Conservation (phyloP, 352 stramenopile genomes). For the Globisporangium spinosum region DNA sequence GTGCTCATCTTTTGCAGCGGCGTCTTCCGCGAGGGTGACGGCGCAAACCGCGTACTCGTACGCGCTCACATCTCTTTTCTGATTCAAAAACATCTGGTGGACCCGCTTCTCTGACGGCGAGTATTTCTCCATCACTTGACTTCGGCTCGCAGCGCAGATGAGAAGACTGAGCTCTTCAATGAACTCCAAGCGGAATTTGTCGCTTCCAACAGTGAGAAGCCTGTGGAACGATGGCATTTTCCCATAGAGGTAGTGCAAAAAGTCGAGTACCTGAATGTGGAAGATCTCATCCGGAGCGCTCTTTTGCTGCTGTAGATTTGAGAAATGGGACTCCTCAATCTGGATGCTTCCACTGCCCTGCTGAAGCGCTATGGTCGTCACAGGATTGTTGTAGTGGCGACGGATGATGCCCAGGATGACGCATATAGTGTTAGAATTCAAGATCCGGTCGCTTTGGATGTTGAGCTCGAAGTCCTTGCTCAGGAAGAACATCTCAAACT, state of each 20-base stretch:
- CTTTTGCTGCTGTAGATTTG: not conserved
- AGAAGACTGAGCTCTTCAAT: constrained; percentile 53
- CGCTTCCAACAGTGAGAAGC: constrained; percentile 27
- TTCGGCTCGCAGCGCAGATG: constrained; percentile 42
- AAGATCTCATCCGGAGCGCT: constrained; percentile 16
- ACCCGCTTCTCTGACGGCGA: constrained; percentile 31
- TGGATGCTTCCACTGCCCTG: not conserved
- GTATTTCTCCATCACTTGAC: constrained; percentile 39
- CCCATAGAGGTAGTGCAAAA: constrained; percentile 46
- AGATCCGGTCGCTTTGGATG: constrained; percentile 45
- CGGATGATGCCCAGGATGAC: constrained; percentile 56
- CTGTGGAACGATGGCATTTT: constrained; percentile 42
- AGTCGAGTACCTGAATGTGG: constrained; percentile 54
- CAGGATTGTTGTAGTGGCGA: constrained; percentile 50
- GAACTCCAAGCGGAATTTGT: constrained; percentile 54
- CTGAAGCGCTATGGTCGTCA: constrained; percentile 23
- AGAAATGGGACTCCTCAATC: not conserved
- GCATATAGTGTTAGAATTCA: constrained; percentile 45
- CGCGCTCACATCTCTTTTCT: constrained; percentile 37
- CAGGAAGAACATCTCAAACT: constrained; percentile 62
- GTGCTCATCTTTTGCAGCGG: constrained; percentile 28
- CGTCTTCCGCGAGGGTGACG: constrained; percentile 39
- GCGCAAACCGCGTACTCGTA: constrained; percentile 36
- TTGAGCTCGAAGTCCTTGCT: constrained; percentile 71
- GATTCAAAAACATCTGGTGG: constrained; percentile 34